phyloP scores from a whole-genome alignment of 108 stramenopile genomes.

The Stephanodiscus minutulus region DNA sequence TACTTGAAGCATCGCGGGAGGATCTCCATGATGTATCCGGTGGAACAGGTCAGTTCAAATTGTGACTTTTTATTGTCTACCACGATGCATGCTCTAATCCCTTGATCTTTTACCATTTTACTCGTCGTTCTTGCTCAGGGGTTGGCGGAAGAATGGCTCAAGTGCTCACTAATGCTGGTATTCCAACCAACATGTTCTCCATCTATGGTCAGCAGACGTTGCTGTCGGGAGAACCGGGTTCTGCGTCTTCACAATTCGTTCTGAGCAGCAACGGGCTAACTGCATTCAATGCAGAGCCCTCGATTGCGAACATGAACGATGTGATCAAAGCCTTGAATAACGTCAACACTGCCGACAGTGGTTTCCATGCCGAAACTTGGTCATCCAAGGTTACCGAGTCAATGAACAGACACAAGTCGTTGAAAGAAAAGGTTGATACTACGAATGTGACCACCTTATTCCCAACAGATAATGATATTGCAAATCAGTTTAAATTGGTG shows the following conservation, averaged over 20 bases:
- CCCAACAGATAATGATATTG: constrained; percentile 23
- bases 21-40: constrained; percentile 38
- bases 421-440: constrained; percentile 30
- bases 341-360: constrained; percentile 38
- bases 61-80: not conserved
- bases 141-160: constrained; percentile 58
- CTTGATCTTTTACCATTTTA: not conserved
- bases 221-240: constrained; percentile 33
- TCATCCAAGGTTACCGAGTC: constrained; percentile 32
- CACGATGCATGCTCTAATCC: not conserved
- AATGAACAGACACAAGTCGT: constrained; percentile 14
- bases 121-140: constrained; percentile 19
- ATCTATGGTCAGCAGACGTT: constrained; percentile 40
- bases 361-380: constrained; percentile 58
- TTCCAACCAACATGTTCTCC: constrained; percentile 36
- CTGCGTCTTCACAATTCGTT: constrained; percentile 21
- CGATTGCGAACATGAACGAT: constrained; percentile 45
- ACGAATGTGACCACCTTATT: constrained; percentile 38
- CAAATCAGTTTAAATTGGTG: constrained; percentile 35
- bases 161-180: constrained; percentile 24
- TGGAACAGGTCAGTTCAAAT: constrained; percentile 42
- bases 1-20: constrained; percentile 37
- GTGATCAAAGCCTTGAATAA: constrained; percentile 50
- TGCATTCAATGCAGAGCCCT: constrained; percentile 37
- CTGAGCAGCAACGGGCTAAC: constrained; percentile 28